Percentiles rank a stretch among this genome's conserved stretches.
These are phyloP conservation scores for Periconia sp. DNA, from an alignment of 2,329 filamentous ascomycete genomes.

Conservation along the genomic window DNA sequence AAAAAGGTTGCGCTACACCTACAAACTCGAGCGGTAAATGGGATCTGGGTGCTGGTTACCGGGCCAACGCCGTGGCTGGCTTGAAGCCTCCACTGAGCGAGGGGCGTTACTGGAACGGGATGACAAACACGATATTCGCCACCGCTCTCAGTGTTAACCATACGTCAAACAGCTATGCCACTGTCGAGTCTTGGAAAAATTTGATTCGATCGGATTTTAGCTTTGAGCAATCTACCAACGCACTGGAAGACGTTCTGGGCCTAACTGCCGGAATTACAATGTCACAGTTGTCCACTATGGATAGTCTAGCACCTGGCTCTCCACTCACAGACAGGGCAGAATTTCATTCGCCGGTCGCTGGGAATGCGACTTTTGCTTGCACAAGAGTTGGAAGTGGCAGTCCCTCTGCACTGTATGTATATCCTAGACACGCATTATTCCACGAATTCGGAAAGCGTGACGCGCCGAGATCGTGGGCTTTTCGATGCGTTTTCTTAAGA, in stretches of 20 bases:
- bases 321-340: slow-evolving; percentile 1
- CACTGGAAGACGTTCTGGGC: slow-evolving; percentile 7
- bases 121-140: slow-evolving; percentile 7
- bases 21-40: neutral
- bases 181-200: slow-evolving; percentile 2
- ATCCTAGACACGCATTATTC: neutral
- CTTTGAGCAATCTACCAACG: slow-evolving; percentile 5
- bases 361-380: slow-evolving; percentile 8
- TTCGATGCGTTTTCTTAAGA: neutral
- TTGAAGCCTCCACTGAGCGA: slow-evolving; percentile 6
- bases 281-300: slow-evolving; percentile 4
- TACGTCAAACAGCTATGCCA: slow-evolving; percentile 5
- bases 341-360: slow-evolving; percentile 1
- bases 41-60: slow-evolving; percentile 5
- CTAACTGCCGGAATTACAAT: slow-evolving; percentile 8
- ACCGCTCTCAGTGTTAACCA: slow-evolving; percentile 2
- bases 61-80: slow-evolving; percentile 4
- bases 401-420: neutral
- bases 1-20: slow-evolving; percentile 1
- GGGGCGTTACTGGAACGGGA: slow-evolving; percentile 8
- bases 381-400: slow-evolving; percentile 6
- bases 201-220: slow-evolving; percentile 3
- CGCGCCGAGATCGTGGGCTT: too few relatives aligned
- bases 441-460: too few relatives aligned
- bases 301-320: neutral